Evolutionary conservation across 2,329 filamentous ascomycete species (phyloP).

Genomic region (Penicillium sp.): DNA sequence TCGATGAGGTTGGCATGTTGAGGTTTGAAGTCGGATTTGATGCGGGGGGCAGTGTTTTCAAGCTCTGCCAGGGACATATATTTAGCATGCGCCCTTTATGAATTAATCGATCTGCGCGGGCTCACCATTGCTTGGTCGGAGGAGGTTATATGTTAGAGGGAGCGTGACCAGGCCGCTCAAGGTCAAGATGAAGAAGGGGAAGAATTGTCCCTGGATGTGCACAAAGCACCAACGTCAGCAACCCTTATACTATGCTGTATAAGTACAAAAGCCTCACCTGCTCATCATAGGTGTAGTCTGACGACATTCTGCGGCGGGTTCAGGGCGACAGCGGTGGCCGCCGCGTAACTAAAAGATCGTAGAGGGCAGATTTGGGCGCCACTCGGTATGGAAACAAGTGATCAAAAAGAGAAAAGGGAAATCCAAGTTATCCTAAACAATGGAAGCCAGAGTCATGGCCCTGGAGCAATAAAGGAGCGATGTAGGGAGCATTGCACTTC

Average conservation of each 20-base stretch:
- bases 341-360: conserved; percentile 27
- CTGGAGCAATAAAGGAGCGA: conserved; percentile 22
- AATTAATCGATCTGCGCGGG: conserved; percentile 1
- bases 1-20: conserved; percentile 80
- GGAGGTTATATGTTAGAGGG: conserved; percentile 81
- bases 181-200: conserved; percentile 97
- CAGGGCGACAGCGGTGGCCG: conserved; percentile 33
- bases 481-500: conserved; percentile 24
- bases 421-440: conserved; percentile 1
- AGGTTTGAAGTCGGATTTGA: conserved; percentile 74
- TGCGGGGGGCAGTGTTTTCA: conserved; percentile 74
- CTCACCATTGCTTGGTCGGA: conserved; percentile 68
- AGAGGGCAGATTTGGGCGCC: conserved; percentile 20
- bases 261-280: conserved; percentile 52
- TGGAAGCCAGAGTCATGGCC: conserved; percentile 12
- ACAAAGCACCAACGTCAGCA: not conserved
- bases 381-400: conserved; percentile 8
- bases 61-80: conserved; percentile 48
- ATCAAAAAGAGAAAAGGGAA: not conserved
- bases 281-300: conserved; percentile 98
- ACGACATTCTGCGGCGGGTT: conserved; percentile 57
- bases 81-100: conserved; percentile 1
- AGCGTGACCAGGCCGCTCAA: conserved; percentile 81
- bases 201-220: conserved; percentile 76
- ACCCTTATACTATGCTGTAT: not conserved